Percentiles rank a stretch among this genome's conserved stretches.
Conservation (phyloP, 108 stramenopile genomes). For the Thalassiosira profunda region DNA sequence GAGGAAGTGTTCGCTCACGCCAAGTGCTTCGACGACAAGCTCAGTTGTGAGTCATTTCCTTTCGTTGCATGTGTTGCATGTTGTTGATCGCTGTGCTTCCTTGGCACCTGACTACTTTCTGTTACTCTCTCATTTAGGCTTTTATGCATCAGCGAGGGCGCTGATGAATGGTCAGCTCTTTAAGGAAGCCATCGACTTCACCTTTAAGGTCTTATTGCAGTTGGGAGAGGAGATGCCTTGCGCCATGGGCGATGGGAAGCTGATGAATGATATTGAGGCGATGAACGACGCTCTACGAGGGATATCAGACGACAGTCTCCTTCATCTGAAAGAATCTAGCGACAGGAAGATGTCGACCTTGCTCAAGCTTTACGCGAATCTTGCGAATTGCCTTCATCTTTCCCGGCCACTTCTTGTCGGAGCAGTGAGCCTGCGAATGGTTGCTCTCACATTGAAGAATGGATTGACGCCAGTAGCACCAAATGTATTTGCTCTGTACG, state of each 20-base stretch:
- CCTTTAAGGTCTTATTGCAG: not conserved
- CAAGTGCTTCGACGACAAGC: conserved; percentile 20
- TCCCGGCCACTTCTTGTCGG: not conserved
- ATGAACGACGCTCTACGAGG: not conserved
- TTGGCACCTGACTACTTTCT: too few relatives aligned
- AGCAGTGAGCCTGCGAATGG: conserved; percentile 15
- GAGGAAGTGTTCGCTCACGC: not conserved
- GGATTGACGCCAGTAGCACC: conserved; percentile 18
- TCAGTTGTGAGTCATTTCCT: too few relatives aligned
- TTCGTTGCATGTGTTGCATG: too few relatives aligned
- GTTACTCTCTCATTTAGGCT: too few relatives aligned
- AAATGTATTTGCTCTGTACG: conserved; percentile 21
- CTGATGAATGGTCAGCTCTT: not conserved
- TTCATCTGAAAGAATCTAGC: not conserved
- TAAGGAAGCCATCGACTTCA: not conserved
- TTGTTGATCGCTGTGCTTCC: too few relatives aligned
- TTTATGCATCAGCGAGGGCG: not conserved
- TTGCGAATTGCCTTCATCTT: not conserved
- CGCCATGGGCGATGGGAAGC: not conserved
- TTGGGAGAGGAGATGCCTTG: conserved; percentile 14
- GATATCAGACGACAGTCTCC: conserved; percentile 9
- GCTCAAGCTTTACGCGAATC: conserved; percentile 13
- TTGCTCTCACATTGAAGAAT: conserved; percentile 12
- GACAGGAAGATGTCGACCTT: conserved; percentile 4
- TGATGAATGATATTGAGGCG: not conserved